Conservation (phyloP, 768 basidiomycete species). For the Cyclocybe cylindracea region DNA sequence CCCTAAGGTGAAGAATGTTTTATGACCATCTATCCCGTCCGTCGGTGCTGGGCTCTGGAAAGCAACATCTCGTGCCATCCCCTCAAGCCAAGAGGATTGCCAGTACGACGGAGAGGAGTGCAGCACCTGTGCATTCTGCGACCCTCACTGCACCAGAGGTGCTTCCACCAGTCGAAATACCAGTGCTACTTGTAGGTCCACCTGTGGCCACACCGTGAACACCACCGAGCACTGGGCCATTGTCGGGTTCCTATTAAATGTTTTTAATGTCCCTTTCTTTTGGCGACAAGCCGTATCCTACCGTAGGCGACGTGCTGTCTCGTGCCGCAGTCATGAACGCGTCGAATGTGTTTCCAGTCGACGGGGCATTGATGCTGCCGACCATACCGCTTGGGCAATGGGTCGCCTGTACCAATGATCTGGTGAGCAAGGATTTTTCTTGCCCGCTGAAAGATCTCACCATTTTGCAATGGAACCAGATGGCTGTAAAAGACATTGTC, state of each 20-base stretch:
- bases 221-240: constrained; percentile 42
- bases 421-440: not conserved
- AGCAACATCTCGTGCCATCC: not conserved
- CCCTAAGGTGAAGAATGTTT: too few relatives aligned
- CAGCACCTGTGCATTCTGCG: constrained; percentile 12
- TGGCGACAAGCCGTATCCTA: constrained; percentile 18
- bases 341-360: constrained; percentile 42
- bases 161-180: constrained; percentile 9
- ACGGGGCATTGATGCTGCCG: constrained; percentile 51
- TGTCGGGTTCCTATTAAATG: constrained; percentile 33
- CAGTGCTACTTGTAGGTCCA: constrained; percentile 22
- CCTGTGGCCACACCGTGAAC: constrained; percentile 38
- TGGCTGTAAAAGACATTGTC: constrained; percentile 32
- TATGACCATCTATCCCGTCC: too few relatives aligned
- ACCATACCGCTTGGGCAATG: constrained; percentile 58
- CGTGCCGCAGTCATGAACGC: constrained; percentile 41
- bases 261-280: not conserved
- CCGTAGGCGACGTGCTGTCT: constrained; percentile 38
- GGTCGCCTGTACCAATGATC: constrained; percentile 9
- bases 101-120: constrained; percentile 11
- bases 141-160: constrained; percentile 11
- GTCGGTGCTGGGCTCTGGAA: too few relatives aligned
- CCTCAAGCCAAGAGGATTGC: constrained; percentile 10
- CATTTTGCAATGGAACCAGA: constrained; percentile 60
- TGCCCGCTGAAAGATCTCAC: constrained; percentile 9